Percentiles rank a stretch among this genome's conserved stretches.
These are phyloP conservation scores for Deinandra increscens DNA, from an alignment of 129 eudicot species.

Conservation along the genomic window DNA sequence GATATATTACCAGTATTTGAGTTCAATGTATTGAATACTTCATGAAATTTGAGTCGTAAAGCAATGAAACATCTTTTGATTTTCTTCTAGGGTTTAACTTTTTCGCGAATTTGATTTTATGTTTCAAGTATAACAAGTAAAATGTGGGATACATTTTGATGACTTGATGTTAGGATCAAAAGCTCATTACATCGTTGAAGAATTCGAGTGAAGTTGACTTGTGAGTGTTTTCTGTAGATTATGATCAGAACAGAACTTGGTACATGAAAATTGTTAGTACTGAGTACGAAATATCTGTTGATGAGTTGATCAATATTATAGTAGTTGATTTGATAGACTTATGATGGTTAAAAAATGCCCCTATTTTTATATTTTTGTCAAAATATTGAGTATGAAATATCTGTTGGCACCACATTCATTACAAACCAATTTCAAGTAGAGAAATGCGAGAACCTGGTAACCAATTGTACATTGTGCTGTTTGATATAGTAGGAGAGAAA, in stretches of 20 bases:
- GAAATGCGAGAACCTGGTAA: no score
- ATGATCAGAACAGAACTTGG: conserved; percentile 7
- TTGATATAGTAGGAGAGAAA: no score
- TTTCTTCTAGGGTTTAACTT: conserved; percentile 20
- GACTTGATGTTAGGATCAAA: neutral
- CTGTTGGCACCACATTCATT: no score
- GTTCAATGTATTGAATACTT: conserved; percentile 15
- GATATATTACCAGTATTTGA: neutral
- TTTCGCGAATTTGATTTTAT: neutral
- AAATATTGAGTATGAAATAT: no score
- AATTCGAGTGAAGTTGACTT: neutral
- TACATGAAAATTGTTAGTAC: neutral
- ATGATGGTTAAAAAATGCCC: no score
- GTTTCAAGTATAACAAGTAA: conserved; percentile 17
- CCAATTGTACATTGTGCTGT: no score
- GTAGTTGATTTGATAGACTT: no score
- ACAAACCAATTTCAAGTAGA: no score
- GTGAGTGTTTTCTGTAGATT: conserved; percentile 7
- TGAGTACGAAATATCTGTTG: no score
- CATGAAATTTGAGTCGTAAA: conserved; percentile 5
- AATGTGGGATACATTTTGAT: neutral
- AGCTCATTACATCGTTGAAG: neutral
- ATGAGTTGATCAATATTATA: no score
- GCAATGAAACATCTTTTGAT: neutral
- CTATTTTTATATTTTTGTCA: no score